A percentile compares a stretch with the other conserved stretches of the same genome.
These are phyloP conservation scores for Pholiota adiposa DNA, from an alignment of 1,284 basidiomycete genomes.

Conservation along the genomic window DNA sequence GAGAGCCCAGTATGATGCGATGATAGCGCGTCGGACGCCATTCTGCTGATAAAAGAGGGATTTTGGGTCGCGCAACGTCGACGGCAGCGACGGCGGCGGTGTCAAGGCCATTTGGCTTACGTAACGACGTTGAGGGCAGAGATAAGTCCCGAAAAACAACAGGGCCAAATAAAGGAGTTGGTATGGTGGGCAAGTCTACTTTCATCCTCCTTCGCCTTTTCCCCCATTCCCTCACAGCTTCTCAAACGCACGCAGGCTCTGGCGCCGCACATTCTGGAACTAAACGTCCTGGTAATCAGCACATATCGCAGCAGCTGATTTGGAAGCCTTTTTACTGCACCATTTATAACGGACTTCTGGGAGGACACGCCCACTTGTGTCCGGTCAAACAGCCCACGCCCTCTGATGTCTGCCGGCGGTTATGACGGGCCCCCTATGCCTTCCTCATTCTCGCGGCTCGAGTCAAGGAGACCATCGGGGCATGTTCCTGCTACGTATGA, in stretches of 20 bases:
- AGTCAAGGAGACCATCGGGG: conserved; percentile 35
- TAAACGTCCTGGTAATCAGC: neutral
- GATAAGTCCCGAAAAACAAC: conserved; percentile 12
- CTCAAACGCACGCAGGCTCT: conserved; percentile 3
- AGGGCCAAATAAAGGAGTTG: conserved; percentile 21
- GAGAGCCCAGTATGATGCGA: conserved; percentile 68
- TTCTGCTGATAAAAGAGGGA: conserved; percentile 57
- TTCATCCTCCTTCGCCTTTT: conserved; percentile 18
- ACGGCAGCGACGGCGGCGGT: conserved; percentile 19
- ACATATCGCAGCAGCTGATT: conserved; percentile 6
- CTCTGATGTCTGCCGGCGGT: conserved; percentile 43
- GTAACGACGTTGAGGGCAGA: conserved; percentile 9
- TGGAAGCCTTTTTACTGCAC: conserved; percentile 11
- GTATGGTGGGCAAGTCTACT: conserved; percentile 21
- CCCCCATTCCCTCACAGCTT: conserved; percentile 4
- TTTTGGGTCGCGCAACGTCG: conserved; percentile 47
- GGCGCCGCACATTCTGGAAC: neutral
- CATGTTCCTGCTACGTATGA: conserved; percentile 37
- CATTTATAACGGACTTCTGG: conserved; percentile 12
- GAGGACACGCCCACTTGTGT: conserved; percentile 14
- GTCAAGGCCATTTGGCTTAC: conserved; percentile 21
- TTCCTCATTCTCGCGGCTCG: conserved; percentile 32
- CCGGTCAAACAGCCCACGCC: conserved; percentile 15
- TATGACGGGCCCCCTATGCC: conserved; percentile 39
- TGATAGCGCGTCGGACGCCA: conserved; percentile 55